Conservation (phyloP, 106 monocot genomes). For the Agapanthus africanus region DNA sequence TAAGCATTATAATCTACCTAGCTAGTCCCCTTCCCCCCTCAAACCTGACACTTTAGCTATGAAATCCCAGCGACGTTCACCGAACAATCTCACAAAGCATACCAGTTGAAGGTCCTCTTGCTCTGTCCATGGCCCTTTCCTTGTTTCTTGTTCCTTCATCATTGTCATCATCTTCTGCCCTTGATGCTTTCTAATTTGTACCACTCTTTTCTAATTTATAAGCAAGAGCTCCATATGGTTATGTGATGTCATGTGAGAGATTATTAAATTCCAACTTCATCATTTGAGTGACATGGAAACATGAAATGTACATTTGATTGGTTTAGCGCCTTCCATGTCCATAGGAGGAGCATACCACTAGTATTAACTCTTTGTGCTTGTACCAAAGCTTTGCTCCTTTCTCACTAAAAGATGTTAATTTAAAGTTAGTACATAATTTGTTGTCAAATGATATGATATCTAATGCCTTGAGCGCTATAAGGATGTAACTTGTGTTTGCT, state of each 20-base stretch:
- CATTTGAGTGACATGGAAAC: constrained; percentile 8
- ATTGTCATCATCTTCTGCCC: background rate
- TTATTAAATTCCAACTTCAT: constrained; percentile 8
- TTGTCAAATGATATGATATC: background rate
- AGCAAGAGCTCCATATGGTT: background rate
- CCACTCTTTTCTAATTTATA: constrained; percentile 9
- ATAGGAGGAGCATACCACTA: background rate
- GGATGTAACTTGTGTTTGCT: background rate
- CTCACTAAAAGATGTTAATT: background rate
- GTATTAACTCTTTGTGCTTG: background rate
- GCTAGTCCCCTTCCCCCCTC: constrained; percentile 41
- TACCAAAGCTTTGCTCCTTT: constrained; percentile 4
- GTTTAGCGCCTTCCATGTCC: constrained; percentile 5
- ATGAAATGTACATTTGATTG: constrained; percentile 10
- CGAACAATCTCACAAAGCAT: constrained; percentile 62
- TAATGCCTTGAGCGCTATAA: background rate
- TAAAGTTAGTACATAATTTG: background rate
- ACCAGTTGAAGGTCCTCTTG: constrained; percentile 69
- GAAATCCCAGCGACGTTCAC: constrained; percentile 88
- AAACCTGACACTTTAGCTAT: constrained; percentile 82
- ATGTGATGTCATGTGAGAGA: constrained; percentile 14
- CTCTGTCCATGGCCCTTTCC: constrained; percentile 75
- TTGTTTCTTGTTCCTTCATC: constrained; percentile 17
- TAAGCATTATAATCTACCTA: constrained; percentile 8
- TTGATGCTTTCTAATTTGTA: background rate